Base-by-base conservation (phyloP, 2,329 filamentous ascomycete species). In the Penicillium brasilianum region DNA sequence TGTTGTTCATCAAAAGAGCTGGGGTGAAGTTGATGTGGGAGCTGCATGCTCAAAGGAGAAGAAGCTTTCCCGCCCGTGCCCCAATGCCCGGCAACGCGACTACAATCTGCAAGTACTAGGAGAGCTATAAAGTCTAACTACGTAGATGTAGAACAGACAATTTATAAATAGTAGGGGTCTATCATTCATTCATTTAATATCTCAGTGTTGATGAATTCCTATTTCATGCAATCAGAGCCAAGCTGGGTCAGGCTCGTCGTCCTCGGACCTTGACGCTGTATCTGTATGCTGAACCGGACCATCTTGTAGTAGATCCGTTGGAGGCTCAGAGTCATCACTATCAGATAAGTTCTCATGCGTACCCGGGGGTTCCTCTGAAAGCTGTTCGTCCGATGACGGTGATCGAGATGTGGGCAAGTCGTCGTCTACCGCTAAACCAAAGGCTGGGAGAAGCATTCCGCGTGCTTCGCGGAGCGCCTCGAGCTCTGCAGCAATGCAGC, bases 401-500 rank as follows among this genome's bases (percentile, higher is more conserved):
- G 51, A 58, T 34, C 59, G 16, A 32, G 67, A 67, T 41, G 30
- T 5, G 2, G 59, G 51, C 44, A 58, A 56, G 22, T 64, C 30
- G 10, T 69, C 66, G 39, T 68, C 63, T 30, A 68, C 57, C 14
- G 71, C 59, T 34, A 71, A 60, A 53, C 72, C 65, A 58, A 80
- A 76, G 9, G 72, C 70, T 32, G 69, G 71, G 36, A 72, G 61
- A 36, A 83, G 71, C 61, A 80, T 67, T 10, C 56, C 62, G 60
- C 71, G 71, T 14, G 77, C 81, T 69, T 80, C 74, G 39, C 71
- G 70, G 49, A 83, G 72, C 7, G 87, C 85, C 64, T 87, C 85
- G 2, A 88, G 74, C 69, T 89, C 87, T 1, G 87, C 85, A 3
- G 85, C 85, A 61, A 89, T 85, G 56, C 85, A 86, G 59, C 84